A percentile compares a stretch with the other conserved stretches of the same genome.
These are phyloP conservation scores for Leersia perrieri DNA, from an alignment of 176 grass and related monocot species.

Conservation along the genomic window DNA sequence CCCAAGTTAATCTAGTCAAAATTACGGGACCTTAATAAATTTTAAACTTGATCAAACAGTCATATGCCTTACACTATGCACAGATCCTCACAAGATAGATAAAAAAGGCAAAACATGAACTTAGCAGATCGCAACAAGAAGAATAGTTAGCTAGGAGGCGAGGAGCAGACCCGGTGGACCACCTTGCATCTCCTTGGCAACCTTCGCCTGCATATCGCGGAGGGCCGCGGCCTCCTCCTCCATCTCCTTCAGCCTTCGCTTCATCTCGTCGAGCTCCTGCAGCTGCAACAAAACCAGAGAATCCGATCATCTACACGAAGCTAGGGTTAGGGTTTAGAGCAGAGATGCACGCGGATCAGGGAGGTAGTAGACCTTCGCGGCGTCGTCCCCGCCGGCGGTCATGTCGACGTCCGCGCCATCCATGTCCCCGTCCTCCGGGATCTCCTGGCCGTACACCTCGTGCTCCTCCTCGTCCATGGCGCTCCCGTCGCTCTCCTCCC, in stretches of 20 bases:
- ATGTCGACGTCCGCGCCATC: conserved; percentile 68
- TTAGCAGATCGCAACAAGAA: not conserved
- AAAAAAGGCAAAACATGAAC: not conserved
- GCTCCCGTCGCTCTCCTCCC: conserved; percentile 7
- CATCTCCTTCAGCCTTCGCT: conserved; percentile 72
- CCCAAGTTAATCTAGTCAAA: not conserved
- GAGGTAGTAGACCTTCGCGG: conserved; percentile 33
- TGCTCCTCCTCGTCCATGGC: conserved; percentile 82
- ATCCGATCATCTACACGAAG: not conserved
- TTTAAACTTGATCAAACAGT: not conserved
- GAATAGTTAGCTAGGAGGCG: not conserved
- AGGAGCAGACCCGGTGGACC: not conserved
- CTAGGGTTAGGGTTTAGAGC: conserved; percentile 40
- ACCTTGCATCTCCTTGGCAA: conserved; percentile 86
- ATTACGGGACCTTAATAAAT: not conserved
- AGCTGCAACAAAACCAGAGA: conserved; percentile 7
- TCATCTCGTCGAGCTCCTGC: conserved; percentile 82
- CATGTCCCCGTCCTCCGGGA: conserved; percentile 71
- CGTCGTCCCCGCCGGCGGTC: conserved; percentile 39
- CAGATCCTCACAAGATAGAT: conserved; percentile 12
- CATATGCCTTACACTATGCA: not conserved
- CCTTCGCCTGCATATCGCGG: conserved; percentile 79
- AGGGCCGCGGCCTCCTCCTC: conserved; percentile 73
- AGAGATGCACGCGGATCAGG: not conserved
- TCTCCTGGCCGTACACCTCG: conserved; percentile 74